Base-by-base conservation (phyloP, 2,329 filamentous ascomycete species). In the Endoconidiophora polonica region DNA sequence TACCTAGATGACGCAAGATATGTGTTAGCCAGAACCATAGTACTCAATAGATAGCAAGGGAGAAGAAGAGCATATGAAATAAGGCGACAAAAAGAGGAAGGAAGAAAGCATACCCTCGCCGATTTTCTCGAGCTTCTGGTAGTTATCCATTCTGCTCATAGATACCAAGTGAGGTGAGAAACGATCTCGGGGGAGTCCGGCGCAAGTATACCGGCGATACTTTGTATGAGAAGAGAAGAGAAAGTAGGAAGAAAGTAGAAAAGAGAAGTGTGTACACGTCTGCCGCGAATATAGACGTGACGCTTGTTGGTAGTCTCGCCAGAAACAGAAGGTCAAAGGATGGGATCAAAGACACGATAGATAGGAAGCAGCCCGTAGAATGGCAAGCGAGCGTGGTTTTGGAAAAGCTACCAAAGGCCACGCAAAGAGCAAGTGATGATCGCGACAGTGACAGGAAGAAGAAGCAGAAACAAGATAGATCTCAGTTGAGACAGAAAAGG, bases 41-140 rank as follows among this genome's bases (percentile, higher is more conserved):
- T 6, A 4, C 7, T 10, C 4, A 20, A 5, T 20, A 23, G 33
- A 46, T 5, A 16, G 33, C 9, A 29, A 9, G 20, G 10, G 12
- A 2, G 41, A 7, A 10, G 33, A 39, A 10, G 40, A 16, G 18
- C 2, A 29, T 14, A 38, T 24, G 45, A 46, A n/a, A 36, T 7
- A 4, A 23, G 24, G 37, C 23, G 24, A 16, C 16, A 12, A 10
- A 5, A 42, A 9, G 26, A 43, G 9, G 24, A 20, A 9, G 14
- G 23, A 20, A 20, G 20, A 23, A 18, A 39, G 33, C 52, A 59
- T 69, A 91, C 87, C 87, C 77, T 94, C 87, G 66, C 87, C 87
- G 61, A 94, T 87, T 73, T 94, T 94, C 71, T 94, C 87, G 61
- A 94, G 76, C 70, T 93, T 93, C 68, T 94, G 85, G 66, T 94